Conservation (phyloP, 176 grass and related monocot species). For the Rhipidocladum racemiflorum region DNA sequence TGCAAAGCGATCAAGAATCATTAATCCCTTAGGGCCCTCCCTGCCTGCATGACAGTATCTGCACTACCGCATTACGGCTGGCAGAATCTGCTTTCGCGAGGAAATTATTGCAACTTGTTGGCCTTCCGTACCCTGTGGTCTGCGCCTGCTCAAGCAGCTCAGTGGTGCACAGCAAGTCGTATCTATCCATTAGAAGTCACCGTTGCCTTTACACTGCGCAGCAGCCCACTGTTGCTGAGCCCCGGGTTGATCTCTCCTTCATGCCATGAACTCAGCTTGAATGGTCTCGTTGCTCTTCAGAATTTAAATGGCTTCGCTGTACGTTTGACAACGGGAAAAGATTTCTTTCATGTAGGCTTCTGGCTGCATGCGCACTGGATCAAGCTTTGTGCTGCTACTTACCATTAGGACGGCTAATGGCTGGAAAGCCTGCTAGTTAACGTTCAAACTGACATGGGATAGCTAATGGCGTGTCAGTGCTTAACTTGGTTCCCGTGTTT, state of each 20-base stretch:
- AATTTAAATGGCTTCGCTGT: neutral
- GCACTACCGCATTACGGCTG: neutral
- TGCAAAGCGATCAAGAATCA: neutral
- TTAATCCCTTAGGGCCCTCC: neutral
- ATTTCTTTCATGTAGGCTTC: neutral
- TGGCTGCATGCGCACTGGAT: neutral
- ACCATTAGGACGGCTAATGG: neutral
- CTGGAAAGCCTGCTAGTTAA: neutral
- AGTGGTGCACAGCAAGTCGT: neutral
- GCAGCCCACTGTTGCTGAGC: no score
- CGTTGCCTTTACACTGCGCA: neutral
- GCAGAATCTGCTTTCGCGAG: neutral
- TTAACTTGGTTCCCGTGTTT: neutral
- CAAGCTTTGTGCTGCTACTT: neutral
- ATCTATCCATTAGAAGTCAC: no score
- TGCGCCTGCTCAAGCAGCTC: neutral
- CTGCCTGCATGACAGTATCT: neutral
- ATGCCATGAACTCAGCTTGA: neutral
- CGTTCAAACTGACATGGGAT: neutral
- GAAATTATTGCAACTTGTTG: neutral
- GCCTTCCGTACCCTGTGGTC: neutral
- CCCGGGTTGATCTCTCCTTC: neutral
- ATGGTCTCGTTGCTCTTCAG: neutral
- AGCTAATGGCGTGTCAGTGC: neutral
- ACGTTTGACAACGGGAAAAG: neutral